Percentiles rank a stretch among this genome's conserved stretches.
Conservation (phyloP, 306 rosid species). For the Neltuma alba region DNA sequence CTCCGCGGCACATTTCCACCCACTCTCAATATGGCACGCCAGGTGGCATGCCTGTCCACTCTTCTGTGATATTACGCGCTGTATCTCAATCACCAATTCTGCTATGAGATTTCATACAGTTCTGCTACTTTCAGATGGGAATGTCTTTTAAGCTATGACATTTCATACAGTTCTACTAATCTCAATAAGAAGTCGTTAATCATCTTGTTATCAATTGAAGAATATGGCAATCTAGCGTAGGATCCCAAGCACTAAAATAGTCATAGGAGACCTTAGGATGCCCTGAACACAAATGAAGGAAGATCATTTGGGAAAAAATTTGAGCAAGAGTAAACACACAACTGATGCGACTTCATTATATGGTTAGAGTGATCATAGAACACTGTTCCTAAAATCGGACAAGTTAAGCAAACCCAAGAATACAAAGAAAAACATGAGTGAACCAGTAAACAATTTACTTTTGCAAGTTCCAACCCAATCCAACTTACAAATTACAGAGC, state of each 20-base stretch:
- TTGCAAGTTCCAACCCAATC: conserved; percentile 36
- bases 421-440: conserved; percentile 36
- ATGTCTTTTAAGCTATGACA: conserved; percentile 10
- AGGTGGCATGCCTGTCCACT: conserved; percentile 36
- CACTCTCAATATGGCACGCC: conserved; percentile 27
- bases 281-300: not conserved
- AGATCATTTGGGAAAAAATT: conserved; percentile 21
- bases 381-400: conserved; percentile 40
- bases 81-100: not conserved
- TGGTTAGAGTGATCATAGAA: conserved; percentile 43
- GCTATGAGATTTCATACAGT: too few relatives aligned
- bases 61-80: not conserved
- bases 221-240: conserved; percentile 19
- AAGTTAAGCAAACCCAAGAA: conserved; percentile 5
- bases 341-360: conserved; percentile 37
- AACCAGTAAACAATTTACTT: conserved; percentile 44
- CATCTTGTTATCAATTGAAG: conserved; percentile 15
- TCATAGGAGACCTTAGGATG: not conserved
- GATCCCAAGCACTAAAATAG: not conserved
- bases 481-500: conserved; percentile 42
- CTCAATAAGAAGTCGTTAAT: conserved; percentile 16
- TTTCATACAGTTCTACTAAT: conserved; percentile 20
- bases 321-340: conserved; percentile 34
- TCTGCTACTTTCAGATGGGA: not conserved
- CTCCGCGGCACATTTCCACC: conserved; percentile 19